phyloP scores from a whole-genome alignment of 1,284 basidiomycete genomes.

The Ganoderma multipileum region DNA sequence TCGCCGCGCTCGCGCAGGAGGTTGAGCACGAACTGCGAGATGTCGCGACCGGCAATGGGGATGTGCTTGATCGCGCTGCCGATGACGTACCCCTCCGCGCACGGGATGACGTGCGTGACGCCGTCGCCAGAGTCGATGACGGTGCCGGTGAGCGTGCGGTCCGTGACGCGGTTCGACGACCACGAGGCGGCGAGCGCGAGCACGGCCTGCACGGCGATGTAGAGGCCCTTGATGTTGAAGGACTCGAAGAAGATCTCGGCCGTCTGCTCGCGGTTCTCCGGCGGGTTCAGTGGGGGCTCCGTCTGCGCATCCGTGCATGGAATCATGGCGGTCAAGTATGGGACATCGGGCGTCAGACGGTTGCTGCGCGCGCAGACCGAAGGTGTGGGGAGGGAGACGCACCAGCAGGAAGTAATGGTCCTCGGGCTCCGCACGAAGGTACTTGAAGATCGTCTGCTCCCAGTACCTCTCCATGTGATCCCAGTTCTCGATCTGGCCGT shows the following conservation, averaged over 20 bases:
- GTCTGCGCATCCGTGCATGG: conserved; percentile 63
- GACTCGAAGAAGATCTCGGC: conserved; percentile 99
- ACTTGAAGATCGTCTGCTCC: conserved; percentile 99
- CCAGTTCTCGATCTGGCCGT: conserved; percentile 99
- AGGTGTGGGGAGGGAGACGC: conserved; percentile 42
- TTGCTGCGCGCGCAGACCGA: conserved; percentile 10
- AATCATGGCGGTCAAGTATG: neutral
- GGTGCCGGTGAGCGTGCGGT: conserved; percentile 95
- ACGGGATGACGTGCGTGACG: conserved; percentile 97
- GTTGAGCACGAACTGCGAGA: conserved; percentile 97
- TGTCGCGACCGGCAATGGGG: conserved; percentile 97
- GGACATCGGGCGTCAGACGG: conserved; percentile 19
- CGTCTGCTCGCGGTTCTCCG: conserved; percentile 99
- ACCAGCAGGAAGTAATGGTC: conserved; percentile 99
- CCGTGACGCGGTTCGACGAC: conserved; percentile 92
- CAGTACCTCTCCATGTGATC: conserved; percentile 99
- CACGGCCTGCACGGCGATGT: conserved; percentile 99
- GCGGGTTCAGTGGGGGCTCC: conserved; percentile 97
- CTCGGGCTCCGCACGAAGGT: conserved; percentile 97
- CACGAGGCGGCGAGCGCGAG: conserved; percentile 99
- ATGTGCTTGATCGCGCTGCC: conserved; percentile 99
- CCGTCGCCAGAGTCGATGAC: conserved; percentile 99
- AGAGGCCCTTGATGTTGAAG: conserved; percentile 97
- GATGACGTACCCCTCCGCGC: conserved; percentile 98
- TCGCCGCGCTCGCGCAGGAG: conserved; percentile 96